A percentile compares a stretch with the other conserved stretches of the same genome.
Evolutionary conservation across 192 early-diverging fungal species (phyloP).

Genomic region (Coemansia sp.): DNA sequence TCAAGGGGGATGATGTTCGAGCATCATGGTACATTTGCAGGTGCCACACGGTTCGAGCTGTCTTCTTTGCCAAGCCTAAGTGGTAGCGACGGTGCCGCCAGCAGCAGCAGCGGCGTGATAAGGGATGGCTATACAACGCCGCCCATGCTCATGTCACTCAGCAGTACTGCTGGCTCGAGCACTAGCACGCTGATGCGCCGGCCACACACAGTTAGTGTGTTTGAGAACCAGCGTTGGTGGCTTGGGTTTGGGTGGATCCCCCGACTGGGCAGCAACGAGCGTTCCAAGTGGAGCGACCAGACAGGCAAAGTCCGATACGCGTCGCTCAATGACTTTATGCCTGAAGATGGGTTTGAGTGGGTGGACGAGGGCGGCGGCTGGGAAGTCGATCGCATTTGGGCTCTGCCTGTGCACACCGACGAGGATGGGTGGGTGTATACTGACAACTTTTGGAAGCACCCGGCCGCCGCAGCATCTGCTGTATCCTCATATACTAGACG

Average conservation of each 20-base stretch:
- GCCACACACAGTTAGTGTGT: conserved; percentile 51
- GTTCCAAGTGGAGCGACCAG: conserved; percentile 69
- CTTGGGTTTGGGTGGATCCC: conserved; percentile 75
- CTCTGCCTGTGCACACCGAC: conserved; percentile 53
- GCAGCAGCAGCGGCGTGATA: not conserved
- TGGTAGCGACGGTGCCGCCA: conserved; percentile 8
- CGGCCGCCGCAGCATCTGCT: conserved; percentile 37
- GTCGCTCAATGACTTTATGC: conserved; percentile 60
- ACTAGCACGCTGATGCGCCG: conserved; percentile 29
- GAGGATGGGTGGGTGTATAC: conserved; percentile 71
- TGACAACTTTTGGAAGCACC: conserved; percentile 69
- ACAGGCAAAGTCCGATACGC: conserved; percentile 57
- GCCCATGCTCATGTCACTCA: conserved; percentile 39
- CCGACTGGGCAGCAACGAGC: conserved; percentile 64
- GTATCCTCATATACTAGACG: conserved; percentile 65
- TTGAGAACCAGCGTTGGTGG: conserved; percentile 86
- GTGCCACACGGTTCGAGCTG: conserved; percentile 10
- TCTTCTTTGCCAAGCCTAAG: conserved; percentile 12
- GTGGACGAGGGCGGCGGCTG: conserved; percentile 58
- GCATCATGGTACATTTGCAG: not conserved
- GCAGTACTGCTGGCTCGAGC: conserved; percentile 32
- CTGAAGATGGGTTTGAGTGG: conserved; percentile 63
- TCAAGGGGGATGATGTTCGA: not conserved
- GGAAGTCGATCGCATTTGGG: conserved; percentile 60
- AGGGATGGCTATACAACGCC: conserved; percentile 47